Base-by-base conservation (phyloP, 2,329 filamentous ascomycete species). In the Sporothrix mexicana region DNA sequence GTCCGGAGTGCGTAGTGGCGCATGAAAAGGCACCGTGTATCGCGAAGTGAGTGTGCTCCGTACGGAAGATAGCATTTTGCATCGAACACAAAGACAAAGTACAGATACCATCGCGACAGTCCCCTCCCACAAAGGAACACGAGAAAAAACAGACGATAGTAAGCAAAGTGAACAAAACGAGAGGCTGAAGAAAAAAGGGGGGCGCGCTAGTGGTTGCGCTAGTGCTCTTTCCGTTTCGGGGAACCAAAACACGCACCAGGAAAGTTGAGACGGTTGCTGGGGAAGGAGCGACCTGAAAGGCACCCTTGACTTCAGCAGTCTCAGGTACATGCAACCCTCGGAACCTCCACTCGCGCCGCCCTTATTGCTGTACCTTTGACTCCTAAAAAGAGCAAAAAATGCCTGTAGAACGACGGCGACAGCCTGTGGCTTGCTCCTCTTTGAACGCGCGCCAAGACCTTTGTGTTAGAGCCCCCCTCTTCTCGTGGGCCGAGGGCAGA, bases 181-280 rank as follows among this genome's bases (percentile, higher is more conserved):
- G 61, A 66, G 61, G 59, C 59, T 64, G 59, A 64, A 64, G 36
- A 15, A 20, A 45, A 43, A 23, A 45, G 30, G 30, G 30, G 59
- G 59, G 9, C 17, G 3, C 61, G 61, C 61, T 66, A 66, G 41
- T 43, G 15, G 61, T 20, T 20, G 17, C 41, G 61, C 61, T 47
- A 66, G 61, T 20, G 41, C 61, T 41, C 41, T 30, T 45, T 47
- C 20, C n/a, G 41, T 45, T 64, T 64, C 30, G 59, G 43, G 17
- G 36, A 20, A 53, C 3, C 41, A 25, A 59, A 41, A 25, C 3
- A 20, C 20, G 30, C 30, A 36, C n/a, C 20, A 25, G 41, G 61
- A 66, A 47, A 66, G 61, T 66, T 66, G 1, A 47, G 61, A 66
- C 12, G 61, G 61, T 66, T 66, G 61, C 61, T 45, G 41, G 61